phyloP scores from a whole-genome alignment of 2,329 filamentous ascomycete genomes.

The Aphanocladium album region DNA sequence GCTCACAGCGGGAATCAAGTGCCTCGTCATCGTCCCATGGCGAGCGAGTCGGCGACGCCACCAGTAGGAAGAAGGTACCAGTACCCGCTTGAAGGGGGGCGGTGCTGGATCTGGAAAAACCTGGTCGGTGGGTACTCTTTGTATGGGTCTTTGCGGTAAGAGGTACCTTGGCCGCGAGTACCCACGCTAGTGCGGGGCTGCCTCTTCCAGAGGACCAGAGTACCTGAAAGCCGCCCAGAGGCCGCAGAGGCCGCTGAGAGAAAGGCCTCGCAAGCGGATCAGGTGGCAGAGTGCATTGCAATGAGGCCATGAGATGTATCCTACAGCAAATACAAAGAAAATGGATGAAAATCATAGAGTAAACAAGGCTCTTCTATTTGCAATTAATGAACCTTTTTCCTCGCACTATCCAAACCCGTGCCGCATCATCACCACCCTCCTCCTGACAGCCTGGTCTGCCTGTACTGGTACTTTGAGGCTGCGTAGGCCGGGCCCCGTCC shows the following conservation, averaged over 20 bases:
- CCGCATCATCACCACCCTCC: background rate
- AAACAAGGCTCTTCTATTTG: too few species aligned
- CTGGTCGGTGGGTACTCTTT: slow-evolving; percentile 13
- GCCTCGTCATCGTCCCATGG: slow-evolving; percentile 36
- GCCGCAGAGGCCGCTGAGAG: background rate
- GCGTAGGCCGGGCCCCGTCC: slow-evolving; percentile 10
- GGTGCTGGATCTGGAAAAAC: slow-evolving; percentile 8
- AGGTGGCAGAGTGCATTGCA: too few species aligned
- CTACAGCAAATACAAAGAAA: background rate
- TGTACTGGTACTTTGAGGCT: slow-evolving; percentile 14
- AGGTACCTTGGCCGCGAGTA: background rate
- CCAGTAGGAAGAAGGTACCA: slow-evolving; percentile 14
- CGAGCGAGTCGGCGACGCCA: slow-evolving; percentile 16
- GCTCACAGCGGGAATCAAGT: slow-evolving; percentile 16
- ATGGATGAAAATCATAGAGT: background rate
- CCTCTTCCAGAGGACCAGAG: background rate
- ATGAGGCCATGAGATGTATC: too few species aligned
- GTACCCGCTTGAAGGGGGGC: slow-evolving; percentile 15
- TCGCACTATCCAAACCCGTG: background rate
- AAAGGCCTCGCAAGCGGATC: background rate
- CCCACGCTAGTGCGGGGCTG: background rate
- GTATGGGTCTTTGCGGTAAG: background rate
- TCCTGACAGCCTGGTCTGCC: background rate
- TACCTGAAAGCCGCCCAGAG: background rate
- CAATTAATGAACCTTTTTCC: background rate